Percentiles rank a stretch among this genome's conserved stretches.
phyloP scores from a whole-genome alignment of 306 rosid species.

The Parietaria judaica region DNA sequence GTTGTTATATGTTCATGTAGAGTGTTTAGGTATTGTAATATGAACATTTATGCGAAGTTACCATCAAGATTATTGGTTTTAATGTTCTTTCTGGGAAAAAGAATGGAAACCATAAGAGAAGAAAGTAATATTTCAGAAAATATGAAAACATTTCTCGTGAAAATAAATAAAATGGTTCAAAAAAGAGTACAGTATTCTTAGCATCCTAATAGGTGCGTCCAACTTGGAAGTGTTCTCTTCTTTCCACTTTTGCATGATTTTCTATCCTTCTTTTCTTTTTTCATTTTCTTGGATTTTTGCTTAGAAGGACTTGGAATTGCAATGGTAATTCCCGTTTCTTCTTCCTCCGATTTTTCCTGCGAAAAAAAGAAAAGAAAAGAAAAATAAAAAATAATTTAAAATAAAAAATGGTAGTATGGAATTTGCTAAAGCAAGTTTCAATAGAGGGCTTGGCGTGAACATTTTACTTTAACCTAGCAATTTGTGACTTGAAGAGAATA shows the following conservation, averaged over 20 bases:
- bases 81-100: no score
- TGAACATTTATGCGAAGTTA: no score
- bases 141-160: background rate
- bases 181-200: conserved; percentile 4
- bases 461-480: conserved; percentile 2
- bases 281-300: conserved; percentile 27
- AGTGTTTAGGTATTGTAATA: no score
- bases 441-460: conserved; percentile 6
- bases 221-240: conserved; percentile 34
- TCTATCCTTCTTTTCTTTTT: conserved; percentile 25
- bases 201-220: conserved; percentile 71
- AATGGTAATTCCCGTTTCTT: conserved; percentile 8
- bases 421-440: conserved; percentile 9
- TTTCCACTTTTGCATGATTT: conserved; percentile 35
- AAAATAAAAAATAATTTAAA: background rate
- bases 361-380: background rate
- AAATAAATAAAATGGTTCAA: background rate
- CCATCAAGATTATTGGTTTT: no score
- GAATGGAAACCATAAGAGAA: no score
- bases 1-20: no score
- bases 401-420: background rate
- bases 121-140: background rate
- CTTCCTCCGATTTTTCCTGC: conserved; percentile 42
- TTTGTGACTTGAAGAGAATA: conserved; percentile 17
- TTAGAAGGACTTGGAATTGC: conserved; percentile 16